A percentile compares a stretch with the other conserved stretches of the same genome.
Evolutionary conservation across 805 yeast species (phyloP).

Genomic region (Monosporozyma yasuniensis): DNA sequence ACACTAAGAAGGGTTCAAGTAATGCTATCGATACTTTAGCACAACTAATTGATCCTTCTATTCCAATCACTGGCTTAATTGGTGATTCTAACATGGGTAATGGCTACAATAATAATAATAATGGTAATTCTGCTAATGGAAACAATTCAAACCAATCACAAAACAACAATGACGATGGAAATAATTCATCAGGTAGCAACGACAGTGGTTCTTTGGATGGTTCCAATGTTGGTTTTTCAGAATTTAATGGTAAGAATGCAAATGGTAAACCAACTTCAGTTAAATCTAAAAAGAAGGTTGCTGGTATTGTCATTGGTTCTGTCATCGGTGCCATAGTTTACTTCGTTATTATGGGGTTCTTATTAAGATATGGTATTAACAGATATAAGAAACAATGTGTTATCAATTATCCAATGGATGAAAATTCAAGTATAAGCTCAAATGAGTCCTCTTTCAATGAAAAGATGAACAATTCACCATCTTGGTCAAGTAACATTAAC

Average conservation of each 20-base stretch:
- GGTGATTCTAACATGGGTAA: not conserved
- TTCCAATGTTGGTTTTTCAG: slow-evolving; percentile 13
- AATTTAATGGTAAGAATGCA: slow-evolving; percentile 14
- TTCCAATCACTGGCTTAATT: slow-evolving; percentile 24
- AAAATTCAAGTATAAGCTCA: slow-evolving; percentile 5
- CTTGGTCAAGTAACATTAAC: slow-evolving; percentile 4
- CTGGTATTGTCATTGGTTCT: slow-evolving; percentile 78
- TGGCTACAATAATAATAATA: not conserved
- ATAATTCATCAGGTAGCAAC: slow-evolving; percentile 22
- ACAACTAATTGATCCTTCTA: slow-evolving; percentile 50
- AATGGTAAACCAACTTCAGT: slow-evolving; percentile 10
- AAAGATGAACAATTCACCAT: not conserved
- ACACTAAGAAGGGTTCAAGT: slow-evolving; percentile 42
- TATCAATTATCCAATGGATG: slow-evolving; percentile 15
- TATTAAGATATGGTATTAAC: slow-evolving; percentile 42
- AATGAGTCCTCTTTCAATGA: slow-evolving; percentile 1
- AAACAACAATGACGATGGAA: slow-evolving; percentile 41
- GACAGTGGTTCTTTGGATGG: slow-evolving; percentile 3
- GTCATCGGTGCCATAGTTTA: slow-evolving; percentile 66
- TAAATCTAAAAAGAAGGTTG: slow-evolving; percentile 36
- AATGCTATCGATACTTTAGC: slow-evolving; percentile 49
- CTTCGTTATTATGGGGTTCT: slow-evolving; percentile 48
- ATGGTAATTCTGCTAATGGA: not conserved
- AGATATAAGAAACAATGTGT: slow-evolving; percentile 21
- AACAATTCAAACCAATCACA: not conserved